Base-by-base conservation (phyloP, 2,329 filamentous ascomycete species). In the Exophiala sp. region DNA sequence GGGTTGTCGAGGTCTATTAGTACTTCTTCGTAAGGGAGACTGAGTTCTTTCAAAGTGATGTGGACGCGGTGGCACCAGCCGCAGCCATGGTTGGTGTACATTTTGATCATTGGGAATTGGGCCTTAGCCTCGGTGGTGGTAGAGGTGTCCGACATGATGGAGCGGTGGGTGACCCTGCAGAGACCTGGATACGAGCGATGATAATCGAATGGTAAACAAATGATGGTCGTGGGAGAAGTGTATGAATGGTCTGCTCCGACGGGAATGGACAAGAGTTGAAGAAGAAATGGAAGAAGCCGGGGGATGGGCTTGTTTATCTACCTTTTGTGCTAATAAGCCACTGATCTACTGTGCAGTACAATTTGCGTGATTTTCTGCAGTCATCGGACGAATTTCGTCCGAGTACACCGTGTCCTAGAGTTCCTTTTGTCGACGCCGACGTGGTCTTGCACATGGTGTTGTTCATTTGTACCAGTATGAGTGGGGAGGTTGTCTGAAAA, bases 61-160 rank as follows among this genome's bases (percentile, higher is more conserved):
- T 91, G 85, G 1, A 83, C 87, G 34, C 89, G 85, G 66, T 92
- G 88, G 12, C 87, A 88, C 69, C 81, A 90, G 18, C 87, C 87
- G 68, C 87, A 91, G 46, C 62, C 47, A 62, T 83, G 84, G 73
- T 84, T 86, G 45, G 86, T 89, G 72, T 90, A 90, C 39, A 89
- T 74, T 32, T 74, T 84, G 68, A 88, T 83, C 61, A 81, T 81
- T 11, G 54, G 50, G 5, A 49, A 48, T 2, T 33, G 24, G 71
- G 57, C 55, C 61, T 61, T 20, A 36, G 16, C 36, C 20, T 24
- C 33, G 6, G 14, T 18, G 18, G 35, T 50, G 12, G n/a, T 32
- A 18, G 34, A 32, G 41, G 18, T 41, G n/a, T 11, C 2, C 11
- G 44, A 47, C 34, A 47, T 38, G 29, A 47, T 47, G 14, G 44